Evolutionary conservation across 306 rosid species (phyloP), one percentile per base, ranked within the genome.

Genomic region (Cicer arietinum): DNA sequence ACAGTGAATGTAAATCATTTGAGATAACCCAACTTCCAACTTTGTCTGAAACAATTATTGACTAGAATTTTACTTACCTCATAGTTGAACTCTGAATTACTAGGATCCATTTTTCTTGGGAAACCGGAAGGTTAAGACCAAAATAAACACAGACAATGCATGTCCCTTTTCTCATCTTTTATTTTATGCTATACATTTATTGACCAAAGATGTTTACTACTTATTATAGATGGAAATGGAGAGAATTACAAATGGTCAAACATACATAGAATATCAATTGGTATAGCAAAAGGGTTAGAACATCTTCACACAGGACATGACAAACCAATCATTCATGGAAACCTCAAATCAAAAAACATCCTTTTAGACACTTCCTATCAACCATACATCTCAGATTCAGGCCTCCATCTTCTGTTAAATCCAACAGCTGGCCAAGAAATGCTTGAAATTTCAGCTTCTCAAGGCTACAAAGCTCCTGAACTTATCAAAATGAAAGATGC

Each of bases 401-500:
- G 93, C 51, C 83, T 90, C 5, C 91, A 89, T 76, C 97, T 95
- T 69, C 90, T 95, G 68, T 52, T 95, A 79, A 90, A 88, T 62
- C 87, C 96, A 8, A 86, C 92, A 30, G 88, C 96, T 3, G 83
- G 88, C 74, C 99, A 86, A 78, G 94, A 92, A 89, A 84, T 95
- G 93, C 98, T 95, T 16, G 96, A 92, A 51, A 73, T 79, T 59
- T 90, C 92, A 11, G 93, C 92, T 60, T 77, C 85, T 56, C 80
- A 88, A 67, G 99, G 99, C 48, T 95, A 95, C 76, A 95, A 88
- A 68, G 89, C 99, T 1, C 98, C 97, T 1, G 99, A 95, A 72
- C 90, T 92, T 44, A 83, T 92, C 81, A 92, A 92, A 69, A 90
- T 90, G 96, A 90, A 79, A 81, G 90, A 92, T 76, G 99, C 90